Evolutionary conservation across 73 alveolate species (phyloP), one percentile per base, ranked within the genome.

Genomic region (Strombidium stylifer): DNA sequence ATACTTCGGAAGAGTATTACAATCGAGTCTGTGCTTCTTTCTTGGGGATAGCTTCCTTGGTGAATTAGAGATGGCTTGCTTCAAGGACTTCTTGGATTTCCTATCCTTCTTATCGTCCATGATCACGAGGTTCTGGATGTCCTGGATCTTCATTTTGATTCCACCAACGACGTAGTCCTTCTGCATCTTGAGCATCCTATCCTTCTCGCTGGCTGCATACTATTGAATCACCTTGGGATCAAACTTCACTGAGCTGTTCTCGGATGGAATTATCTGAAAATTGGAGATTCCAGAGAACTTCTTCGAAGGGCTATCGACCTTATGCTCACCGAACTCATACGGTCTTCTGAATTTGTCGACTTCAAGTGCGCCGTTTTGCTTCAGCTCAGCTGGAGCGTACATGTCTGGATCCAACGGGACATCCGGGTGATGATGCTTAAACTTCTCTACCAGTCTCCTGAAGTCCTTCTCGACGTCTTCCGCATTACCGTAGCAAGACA

Each of bases 401-500:
- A 18, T 48, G 30, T 47, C 24, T 36, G 14, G 25, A 47, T 41
- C 30, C 27, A 0, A 50, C 20, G 16, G 61, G 30, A 31, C 27
- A 52, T 10, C 31, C 11, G 14, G 31, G 47, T 19, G 59, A 37
- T 12, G 46, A 57, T 36, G 47, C 31, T 8, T 47, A 39, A 0
- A 51, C 32, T 14, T 41, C 61, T 15, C 49, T 60, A 15, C 39
- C 62, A 16, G 26, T 54, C 37, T 37, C 49, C 28, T 66, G 1
- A 66, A n/a, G 11, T 53, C 12, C n/a, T 76, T 77, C 0, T 41
- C 76, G 20, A 76, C 18, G 23, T 66, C 74, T 34, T 69, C 60
- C 20, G 66, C 89, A 27, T 57, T 68, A 2, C 89, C 89, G 45
- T 55, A 78, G 31, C 66, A 51, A 23, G 64, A 30, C 10, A 78